phyloP scores from a whole-genome alignment of 176 grass and related monocot species.

The Tuctoria greenei region DNA sequence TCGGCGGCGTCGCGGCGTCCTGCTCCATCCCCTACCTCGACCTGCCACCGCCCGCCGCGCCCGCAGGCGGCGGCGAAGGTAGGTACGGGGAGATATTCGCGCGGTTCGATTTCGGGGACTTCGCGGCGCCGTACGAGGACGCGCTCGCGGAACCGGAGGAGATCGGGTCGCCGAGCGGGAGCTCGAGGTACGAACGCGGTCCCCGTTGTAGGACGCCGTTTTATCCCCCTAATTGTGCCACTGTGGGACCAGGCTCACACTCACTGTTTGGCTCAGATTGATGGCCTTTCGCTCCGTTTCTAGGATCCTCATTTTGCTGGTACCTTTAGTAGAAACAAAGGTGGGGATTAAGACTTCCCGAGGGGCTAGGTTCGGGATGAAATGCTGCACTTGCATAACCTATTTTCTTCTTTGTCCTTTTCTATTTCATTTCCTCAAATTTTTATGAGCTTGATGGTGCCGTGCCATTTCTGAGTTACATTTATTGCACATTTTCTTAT shows the following conservation, averaged over 20 bases:
- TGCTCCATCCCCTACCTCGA: constrained; percentile 94
- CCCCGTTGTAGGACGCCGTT: background rate
- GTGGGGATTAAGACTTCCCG: background rate
- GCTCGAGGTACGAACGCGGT: constrained; percentile 40
- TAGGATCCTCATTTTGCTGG: background rate
- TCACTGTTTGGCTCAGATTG: background rate
- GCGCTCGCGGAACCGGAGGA: constrained; percentile 49
- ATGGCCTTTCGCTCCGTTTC: background rate
- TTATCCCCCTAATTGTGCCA: background rate
- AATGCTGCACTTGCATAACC: background rate
- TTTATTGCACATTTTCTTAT: constrained; percentile 23
- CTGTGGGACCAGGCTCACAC: background rate
- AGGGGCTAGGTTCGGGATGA: background rate
- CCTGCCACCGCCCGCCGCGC: constrained; percentile 45
- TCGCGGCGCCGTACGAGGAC: constrained; percentile 73
- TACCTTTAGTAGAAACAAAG: background rate
- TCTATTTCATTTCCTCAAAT: background rate
- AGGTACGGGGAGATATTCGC: constrained; percentile 85
- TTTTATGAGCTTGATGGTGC: background rate
- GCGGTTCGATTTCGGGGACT: constrained; percentile 59
- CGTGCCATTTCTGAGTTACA: background rate
- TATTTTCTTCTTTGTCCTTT: background rate
- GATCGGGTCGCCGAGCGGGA: constrained; percentile 44
- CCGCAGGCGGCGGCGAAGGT: constrained; percentile 5
- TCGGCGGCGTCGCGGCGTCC: constrained; percentile 63